Conservation (phyloP, 768 basidiomycete genomes). For the Trametes sanguinea region DNA sequence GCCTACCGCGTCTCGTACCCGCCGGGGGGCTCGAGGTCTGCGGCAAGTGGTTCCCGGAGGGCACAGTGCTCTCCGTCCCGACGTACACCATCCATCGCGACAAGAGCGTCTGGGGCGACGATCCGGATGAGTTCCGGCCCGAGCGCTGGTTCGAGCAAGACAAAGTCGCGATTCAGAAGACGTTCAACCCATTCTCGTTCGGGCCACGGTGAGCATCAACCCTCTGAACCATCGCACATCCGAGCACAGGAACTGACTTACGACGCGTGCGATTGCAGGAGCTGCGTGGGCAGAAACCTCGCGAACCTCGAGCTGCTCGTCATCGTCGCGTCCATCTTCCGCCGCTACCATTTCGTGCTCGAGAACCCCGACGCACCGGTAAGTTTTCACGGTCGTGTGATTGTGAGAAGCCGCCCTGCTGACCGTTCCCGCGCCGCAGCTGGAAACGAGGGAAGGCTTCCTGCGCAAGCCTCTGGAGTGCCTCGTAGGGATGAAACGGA, state of each 20-base stretch:
- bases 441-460: conserved; percentile 83
- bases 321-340: conserved; percentile 78
- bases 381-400: conserved; percentile 29
- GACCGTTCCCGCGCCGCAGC: conserved; percentile 38
- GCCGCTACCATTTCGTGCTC: conserved; percentile 74
- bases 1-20: conserved; percentile 79
- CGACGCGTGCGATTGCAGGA: conserved; percentile 42
- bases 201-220: conserved; percentile 63
- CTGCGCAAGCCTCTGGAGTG: conserved; percentile 80
- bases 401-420: conserved; percentile 3
- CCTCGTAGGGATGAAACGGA: conserved; percentile 68
- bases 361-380: conserved; percentile 59
- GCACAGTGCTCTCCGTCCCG: conserved; percentile 78
- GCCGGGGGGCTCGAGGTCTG: conserved; percentile 67
- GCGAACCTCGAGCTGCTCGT: conserved; percentile 78
- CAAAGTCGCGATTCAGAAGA: conserved; percentile 57
- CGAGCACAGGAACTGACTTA: neutral
- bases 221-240: neutral
- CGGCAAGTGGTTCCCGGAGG: conserved; percentile 65
- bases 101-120: conserved; percentile 71
- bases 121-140: conserved; percentile 72
- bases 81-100: conserved; percentile 84
- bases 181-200: conserved; percentile 85
- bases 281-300: conserved; percentile 83
- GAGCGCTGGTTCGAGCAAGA: conserved; percentile 85